These are phyloP conservation scores for Balamuthia mandrillaris DNA, from an alignment of 208 protist genomes.

Conservation along the genomic window DNA sequence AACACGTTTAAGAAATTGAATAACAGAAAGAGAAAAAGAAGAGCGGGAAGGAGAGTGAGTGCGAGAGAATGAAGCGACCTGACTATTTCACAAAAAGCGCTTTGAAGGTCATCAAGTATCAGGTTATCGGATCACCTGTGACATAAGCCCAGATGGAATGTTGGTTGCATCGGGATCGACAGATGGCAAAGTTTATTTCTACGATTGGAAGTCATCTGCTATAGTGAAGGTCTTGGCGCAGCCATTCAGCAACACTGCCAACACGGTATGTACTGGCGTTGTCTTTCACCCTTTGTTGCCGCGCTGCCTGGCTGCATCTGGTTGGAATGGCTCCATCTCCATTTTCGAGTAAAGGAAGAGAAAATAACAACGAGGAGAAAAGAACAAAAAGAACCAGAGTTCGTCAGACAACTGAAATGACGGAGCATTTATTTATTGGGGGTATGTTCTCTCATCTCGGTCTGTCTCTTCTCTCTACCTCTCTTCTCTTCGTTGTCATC, in stretches of 20 bases:
- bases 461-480: too few species aligned
- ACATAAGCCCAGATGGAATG: slow-evolving; percentile 6
- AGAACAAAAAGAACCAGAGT: too few species aligned
- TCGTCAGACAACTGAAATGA: too few species aligned
- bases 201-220: background rate
- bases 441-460: too few species aligned
- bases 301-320: background rate
- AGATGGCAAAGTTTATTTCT: background rate
- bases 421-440: too few species aligned
- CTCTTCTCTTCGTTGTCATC: too few species aligned
- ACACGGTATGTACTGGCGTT: background rate
- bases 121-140: background rate
- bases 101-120: background rate
- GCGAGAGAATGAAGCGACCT: background rate
- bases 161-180: background rate
- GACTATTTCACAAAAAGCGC: background rate
- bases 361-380: too few species aligned
- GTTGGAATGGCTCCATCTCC: background rate
- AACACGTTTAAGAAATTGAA: background rate
- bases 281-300: background rate
- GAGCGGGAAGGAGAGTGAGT: background rate
- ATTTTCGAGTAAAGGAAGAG: too few species aligned
- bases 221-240: background rate
- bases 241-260: background rate
- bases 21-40: background rate